These are phyloP conservation scores for Pholiota molesta DNA, from an alignment of 768 basidiomycete species.

Conservation along the genomic window DNA sequence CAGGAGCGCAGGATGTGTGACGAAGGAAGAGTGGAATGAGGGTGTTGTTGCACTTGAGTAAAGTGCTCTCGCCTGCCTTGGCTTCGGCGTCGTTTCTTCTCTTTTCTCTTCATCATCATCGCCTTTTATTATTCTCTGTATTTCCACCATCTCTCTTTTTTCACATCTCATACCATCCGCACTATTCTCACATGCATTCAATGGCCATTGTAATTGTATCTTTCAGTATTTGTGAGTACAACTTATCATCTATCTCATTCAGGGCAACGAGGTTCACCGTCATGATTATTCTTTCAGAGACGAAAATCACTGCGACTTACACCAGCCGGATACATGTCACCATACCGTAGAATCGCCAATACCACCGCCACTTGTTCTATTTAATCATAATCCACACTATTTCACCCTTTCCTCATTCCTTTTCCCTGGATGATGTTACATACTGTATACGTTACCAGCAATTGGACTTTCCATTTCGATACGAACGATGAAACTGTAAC, in stretches of 20 bases:
- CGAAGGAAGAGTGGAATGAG: constrained; percentile 61
- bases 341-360: background rate
- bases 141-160: background rate
- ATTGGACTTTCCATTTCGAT: background rate
- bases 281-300: constrained; percentile 3
- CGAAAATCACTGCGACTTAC: constrained; percentile 12
- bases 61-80: constrained; percentile 1
- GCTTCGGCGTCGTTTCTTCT: background rate
- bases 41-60: constrained; percentile 36
- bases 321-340: background rate
- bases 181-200: constrained; percentile 8
- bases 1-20: constrained; percentile 61
- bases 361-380: background rate
- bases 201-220: constrained; percentile 13
- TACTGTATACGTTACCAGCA: background rate
- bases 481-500: background rate
- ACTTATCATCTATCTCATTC: background rate
- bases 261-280: background rate
- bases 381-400: background rate
- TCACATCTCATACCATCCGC: background rate
- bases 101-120: background rate
- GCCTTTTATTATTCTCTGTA: background rate
- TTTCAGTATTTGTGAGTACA: constrained; percentile 20
- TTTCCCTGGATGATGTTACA: background rate
- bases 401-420: background rate